A percentile compares a stretch with the other conserved stretches of the same genome.
Evolutionary conservation across 345 rosid species (phyloP).

Genomic region (Angophora floribunda): DNA sequence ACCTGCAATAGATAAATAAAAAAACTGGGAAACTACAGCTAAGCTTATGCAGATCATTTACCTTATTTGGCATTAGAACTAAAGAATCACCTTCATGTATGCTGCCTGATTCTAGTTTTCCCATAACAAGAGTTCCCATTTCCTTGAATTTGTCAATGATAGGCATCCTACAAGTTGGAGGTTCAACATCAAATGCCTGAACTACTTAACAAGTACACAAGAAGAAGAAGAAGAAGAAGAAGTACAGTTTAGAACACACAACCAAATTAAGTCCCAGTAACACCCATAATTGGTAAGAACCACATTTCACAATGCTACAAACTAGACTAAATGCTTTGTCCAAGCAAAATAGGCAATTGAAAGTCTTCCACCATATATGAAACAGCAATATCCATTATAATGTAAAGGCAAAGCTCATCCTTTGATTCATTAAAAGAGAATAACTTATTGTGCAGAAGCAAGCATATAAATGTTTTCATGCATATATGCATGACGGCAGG

Average conservation of each 20-base stretch:
- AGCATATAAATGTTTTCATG: not conserved
- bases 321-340: not conserved
- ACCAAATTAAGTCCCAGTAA: not conserved
- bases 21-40: not conserved
- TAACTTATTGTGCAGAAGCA: not conserved
- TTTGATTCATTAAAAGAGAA: not conserved
- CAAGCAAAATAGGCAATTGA: not conserved
- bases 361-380: not conserved
- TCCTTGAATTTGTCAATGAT: conserved; percentile 95
- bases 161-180: conserved; percentile 61
- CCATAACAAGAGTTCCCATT: conserved; percentile 98
- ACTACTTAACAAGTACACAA: not conserved
- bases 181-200: not conserved
- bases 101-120: conserved; percentile 91
- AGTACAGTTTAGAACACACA: not conserved
- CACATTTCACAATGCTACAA: not conserved
- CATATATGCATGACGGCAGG: not conserved
- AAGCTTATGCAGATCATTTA: conserved; percentile 3
- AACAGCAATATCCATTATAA: not conserved
- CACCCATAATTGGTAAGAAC: not conserved
- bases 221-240: not conserved
- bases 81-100: conserved; percentile 78
- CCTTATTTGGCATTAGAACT: conserved; percentile 96
- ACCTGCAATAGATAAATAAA: not conserved
- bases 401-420: not conserved